A percentile compares a stretch with the other conserved stretches of the same genome.
These are phyloP conservation scores for Leucaena leucocephala DNA, from an alignment of 306 rosid species.

Conservation along the genomic window DNA sequence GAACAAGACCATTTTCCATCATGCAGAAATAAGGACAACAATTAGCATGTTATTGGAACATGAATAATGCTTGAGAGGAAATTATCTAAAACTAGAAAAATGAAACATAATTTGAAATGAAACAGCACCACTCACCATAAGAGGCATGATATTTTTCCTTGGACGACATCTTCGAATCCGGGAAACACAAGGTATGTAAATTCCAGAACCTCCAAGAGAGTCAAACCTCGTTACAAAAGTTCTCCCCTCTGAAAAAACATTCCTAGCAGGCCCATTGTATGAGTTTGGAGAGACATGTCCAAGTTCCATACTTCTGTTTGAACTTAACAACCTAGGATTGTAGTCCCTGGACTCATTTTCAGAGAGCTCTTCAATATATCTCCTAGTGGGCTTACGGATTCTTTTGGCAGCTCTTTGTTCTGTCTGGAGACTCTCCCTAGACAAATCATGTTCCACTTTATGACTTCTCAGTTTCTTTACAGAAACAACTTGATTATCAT, in stretches of 20 bases:
- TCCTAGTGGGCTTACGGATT: slow-evolving; percentile 86
- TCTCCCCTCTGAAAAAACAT: slow-evolving; percentile 57
- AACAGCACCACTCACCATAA: slow-evolving; percentile 65
- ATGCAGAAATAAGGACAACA: slow-evolving; percentile 35
- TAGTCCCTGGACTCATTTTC: slow-evolving; percentile 72
- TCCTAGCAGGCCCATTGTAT: slow-evolving; percentile 48
- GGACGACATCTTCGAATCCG: slow-evolving; percentile 95
- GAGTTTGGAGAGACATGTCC: slow-evolving; percentile 52
- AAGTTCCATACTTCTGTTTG: slow-evolving; percentile 46
- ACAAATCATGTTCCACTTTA: slow-evolving; percentile 56
- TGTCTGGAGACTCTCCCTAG: slow-evolving; percentile 48
- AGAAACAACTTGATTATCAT: slow-evolving; percentile 53
- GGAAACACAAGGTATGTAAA: slow-evolving; percentile 84
- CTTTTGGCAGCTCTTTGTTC: slow-evolving; percentile 79
- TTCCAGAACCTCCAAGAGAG: slow-evolving; percentile 79
- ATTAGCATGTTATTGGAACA: slow-evolving; percentile 17
- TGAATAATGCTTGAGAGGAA: slow-evolving; percentile 17
- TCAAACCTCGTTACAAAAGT: slow-evolving; percentile 71
- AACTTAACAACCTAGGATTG: slow-evolving; percentile 48
- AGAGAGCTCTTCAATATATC: slow-evolving; percentile 98
- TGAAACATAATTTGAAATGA: slow-evolving; percentile 5
- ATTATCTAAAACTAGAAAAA: slow-evolving; percentile 16
- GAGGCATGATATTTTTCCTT: slow-evolving; percentile 71
- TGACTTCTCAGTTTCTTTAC: slow-evolving; percentile 46
- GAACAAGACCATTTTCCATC: slow-evolving; percentile 4